These are phyloP conservation scores for Sideroxylon spinosum DNA, from an alignment of 179 eudicot genomes.

Conservation along the genomic window DNA sequence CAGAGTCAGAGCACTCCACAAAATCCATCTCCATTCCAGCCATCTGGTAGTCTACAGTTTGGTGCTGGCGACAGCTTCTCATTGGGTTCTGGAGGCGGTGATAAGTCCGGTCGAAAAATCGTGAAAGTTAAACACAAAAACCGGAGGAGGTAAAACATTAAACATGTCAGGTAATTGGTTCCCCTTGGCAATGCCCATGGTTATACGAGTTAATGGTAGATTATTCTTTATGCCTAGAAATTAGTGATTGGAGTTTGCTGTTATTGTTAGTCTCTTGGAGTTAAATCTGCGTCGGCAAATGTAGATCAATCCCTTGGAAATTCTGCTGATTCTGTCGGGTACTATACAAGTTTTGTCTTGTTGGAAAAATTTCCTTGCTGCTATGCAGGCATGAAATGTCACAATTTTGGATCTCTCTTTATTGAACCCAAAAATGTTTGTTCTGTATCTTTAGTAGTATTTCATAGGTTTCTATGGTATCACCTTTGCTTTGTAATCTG, in stretches of 20 bases:
- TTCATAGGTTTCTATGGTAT: slow-evolving; percentile 7
- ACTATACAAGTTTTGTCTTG: not conserved
- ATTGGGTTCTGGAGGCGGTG: slow-evolving; percentile 59
- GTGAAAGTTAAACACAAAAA: slow-evolving; percentile 31
- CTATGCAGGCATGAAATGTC: slow-evolving; percentile 10
- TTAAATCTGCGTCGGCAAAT: slow-evolving; percentile 14
- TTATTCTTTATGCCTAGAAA: not conserved
- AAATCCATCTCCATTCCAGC: slow-evolving; percentile 50
- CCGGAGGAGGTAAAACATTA: slow-evolving; percentile 31
- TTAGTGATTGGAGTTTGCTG: not conserved
- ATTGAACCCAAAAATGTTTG: not conserved
- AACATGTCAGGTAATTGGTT: not conserved
- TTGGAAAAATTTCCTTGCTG: not conserved
- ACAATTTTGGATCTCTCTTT: slow-evolving; percentile 18
- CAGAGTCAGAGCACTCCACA: slow-evolving; percentile 24
- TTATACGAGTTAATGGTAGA: not conserved
- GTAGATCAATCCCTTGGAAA: not conserved
- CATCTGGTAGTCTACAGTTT: slow-evolving; percentile 57
- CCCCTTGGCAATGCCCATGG: not conserved
- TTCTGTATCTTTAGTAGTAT: not conserved
- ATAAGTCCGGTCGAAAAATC: slow-evolving; percentile 53
- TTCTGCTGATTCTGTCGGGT: not conserved
- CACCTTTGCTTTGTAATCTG: not conserved
- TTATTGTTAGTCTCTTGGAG: not conserved
- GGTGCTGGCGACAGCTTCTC: slow-evolving; percentile 72